Conservation (phyloP, 768 basidiomycete species). For the Sporobolomyces phaffii region DNA sequence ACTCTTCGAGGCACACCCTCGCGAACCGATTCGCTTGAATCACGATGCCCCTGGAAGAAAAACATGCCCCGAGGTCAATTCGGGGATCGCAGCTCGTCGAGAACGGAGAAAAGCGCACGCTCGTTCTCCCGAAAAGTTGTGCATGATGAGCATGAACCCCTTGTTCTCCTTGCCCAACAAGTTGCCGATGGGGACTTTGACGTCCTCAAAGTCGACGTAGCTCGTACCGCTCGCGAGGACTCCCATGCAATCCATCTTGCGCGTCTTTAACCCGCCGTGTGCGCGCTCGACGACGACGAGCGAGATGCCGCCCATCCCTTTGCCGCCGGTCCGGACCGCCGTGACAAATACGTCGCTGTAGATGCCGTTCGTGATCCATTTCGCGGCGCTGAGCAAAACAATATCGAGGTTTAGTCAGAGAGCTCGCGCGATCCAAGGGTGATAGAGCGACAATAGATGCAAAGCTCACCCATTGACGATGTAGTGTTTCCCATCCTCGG, state of each 20-base stretch:
- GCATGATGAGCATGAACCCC: conserved; percentile 41
- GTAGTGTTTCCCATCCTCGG: conserved; percentile 28
- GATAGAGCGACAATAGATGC: neutral
- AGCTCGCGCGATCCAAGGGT: too few relatives aligned
- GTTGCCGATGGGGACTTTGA: conserved; percentile 42
- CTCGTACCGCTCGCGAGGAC: conserved; percentile 39
- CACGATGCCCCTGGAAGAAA: conserved; percentile 20
- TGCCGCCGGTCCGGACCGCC: conserved; percentile 37
- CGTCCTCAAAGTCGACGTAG: conserved; percentile 39
- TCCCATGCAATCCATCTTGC: conserved; percentile 37
- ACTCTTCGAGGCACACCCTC: conserved; percentile 37
- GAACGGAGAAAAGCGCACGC: neutral
- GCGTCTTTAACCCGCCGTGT: conserved; percentile 28
- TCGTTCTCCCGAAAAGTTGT: conserved; percentile 31
- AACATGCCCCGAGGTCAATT: too few relatives aligned
- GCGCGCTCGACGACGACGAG: conserved; percentile 41
- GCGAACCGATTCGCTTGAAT: conserved; percentile 40
- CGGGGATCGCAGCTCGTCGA: neutral
- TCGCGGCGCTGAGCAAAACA: neutral
- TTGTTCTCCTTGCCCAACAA: conserved; percentile 42
- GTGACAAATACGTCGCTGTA: conserved; percentile 34
- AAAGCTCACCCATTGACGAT: conserved; percentile 35
- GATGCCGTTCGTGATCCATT: conserved; percentile 34
- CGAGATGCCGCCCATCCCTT: conserved; percentile 40
- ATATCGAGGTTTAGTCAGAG: too few relatives aligned